These are phyloP conservation scores for Fusarium tupiense DNA, from an alignment of 2,329 filamentous ascomycete genomes.

Conservation along the genomic window DNA sequence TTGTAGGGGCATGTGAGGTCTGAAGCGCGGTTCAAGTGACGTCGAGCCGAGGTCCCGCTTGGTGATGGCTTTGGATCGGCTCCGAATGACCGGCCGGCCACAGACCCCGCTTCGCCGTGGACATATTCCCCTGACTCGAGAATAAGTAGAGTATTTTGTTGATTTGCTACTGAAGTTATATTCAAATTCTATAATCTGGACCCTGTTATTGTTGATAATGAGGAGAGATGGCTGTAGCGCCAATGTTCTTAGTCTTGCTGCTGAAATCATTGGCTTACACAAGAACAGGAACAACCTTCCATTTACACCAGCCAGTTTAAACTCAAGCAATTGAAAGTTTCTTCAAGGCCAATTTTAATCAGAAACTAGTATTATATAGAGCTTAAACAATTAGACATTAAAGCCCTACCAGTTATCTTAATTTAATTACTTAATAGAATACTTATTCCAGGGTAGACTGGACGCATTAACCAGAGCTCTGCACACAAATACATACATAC, in stretches of 20 bases:
- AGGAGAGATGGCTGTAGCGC: too few relatives aligned
- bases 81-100: conserved; percentile 17
- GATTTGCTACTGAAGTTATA: too few relatives aligned
- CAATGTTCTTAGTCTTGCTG: neutral
- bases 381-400: neutral
- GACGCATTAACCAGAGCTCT: neutral
- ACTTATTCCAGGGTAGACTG: neutral
- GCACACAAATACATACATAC: neutral
- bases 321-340: rapidly evolving
- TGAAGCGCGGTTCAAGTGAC: conserved; percentile 19
- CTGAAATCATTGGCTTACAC: too few relatives aligned
- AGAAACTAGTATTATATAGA: rapidly evolving
- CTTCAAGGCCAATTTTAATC: rapidly evolving
- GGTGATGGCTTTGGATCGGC: conserved; percentile 16
- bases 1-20: conserved; percentile 26
- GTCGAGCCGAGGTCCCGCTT: conserved; percentile 41
- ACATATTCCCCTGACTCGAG: neutral
- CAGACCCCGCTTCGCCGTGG: neutral
- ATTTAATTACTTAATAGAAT: neutral
- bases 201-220: neutral
- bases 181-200: too few relatives aligned
- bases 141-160: neutral
- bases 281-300: neutral
- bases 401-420: neutral
- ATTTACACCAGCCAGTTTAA: too few relatives aligned